Conservation (phyloP, 2,329 filamentous ascomycete species). For the Fonsecaea pedrosoi region DNA sequence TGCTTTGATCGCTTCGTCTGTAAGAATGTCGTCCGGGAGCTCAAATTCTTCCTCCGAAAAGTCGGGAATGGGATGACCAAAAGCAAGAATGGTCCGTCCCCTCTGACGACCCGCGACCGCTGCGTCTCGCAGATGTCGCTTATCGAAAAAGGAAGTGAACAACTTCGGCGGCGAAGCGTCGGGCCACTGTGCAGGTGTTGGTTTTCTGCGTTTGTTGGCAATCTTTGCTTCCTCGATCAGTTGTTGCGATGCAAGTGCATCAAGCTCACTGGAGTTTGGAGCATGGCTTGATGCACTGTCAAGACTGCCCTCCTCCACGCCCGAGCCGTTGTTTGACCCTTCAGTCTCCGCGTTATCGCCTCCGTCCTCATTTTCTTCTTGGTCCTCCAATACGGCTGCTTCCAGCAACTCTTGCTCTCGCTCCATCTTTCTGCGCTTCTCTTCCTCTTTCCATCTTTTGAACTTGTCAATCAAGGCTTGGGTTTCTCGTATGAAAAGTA, state of each 20-base stretch:
- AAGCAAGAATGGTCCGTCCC: slow-evolving; percentile 74
- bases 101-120: slow-evolving; percentile 76
- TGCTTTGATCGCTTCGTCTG: slow-evolving; percentile 50
- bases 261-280: slow-evolving; percentile 72
- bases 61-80: slow-evolving; percentile 81
- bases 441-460: slow-evolving; percentile 83
- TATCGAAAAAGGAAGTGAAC: slow-evolving; percentile 86
- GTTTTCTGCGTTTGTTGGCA: slow-evolving; percentile 45
- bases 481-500: slow-evolving; percentile 84
- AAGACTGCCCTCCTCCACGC: slow-evolving; percentile 27
- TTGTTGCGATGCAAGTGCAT: slow-evolving; percentile 75
- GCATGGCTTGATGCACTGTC: slow-evolving; percentile 51
- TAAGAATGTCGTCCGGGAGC: slow-evolving; percentile 68
- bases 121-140: slow-evolving; percentile 78
- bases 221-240: slow-evolving; percentile 73
- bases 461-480: slow-evolving; percentile 86
- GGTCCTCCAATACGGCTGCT: slow-evolving; percentile 46
- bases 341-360: slow-evolving; percentile 39
- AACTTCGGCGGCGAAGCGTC: slow-evolving; percentile 58
- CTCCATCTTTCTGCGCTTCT: slow-evolving; percentile 79
- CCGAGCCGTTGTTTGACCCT: slow-evolving; percentile 5
- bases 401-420: slow-evolving; percentile 69
- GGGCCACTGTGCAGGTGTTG: slow-evolving; percentile 14
- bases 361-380: slow-evolving; percentile 31
- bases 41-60: slow-evolving; percentile 73